Evolutionary conservation across 495 filamentous ascomycete genomes (phyloP), one percentile per base, ranked within the genome.

Genomic region (Chaetomium cochliodes): DNA sequence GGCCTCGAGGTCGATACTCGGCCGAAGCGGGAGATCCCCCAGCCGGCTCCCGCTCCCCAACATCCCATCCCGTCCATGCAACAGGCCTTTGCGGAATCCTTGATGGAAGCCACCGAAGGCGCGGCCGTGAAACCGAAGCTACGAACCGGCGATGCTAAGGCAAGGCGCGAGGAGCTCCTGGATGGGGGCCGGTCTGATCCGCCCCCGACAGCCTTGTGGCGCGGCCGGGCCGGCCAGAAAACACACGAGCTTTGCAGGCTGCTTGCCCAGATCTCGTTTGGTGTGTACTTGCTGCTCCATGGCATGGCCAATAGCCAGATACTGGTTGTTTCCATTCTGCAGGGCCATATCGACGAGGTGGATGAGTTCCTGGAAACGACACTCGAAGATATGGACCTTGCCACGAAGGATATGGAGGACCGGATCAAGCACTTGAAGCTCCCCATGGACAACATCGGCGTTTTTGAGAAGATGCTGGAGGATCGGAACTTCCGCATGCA

Each of bases 171-270:
- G 62, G 75, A 86, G 70, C 72, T 96, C 52, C 75, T 97, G 28
- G 88, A 91, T 62, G 84, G 82, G 52, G 79, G 82, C 42, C 80
- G 88, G 62, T 84, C 84, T 63, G 78, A 78, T 18, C 72, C 70
- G 11, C 81, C 90, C 2, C 87, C 88, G 71, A 86, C 85, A 15
- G 84, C 88, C 55, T 77, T 85, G 75, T 96, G 92, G 92, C 83
- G 86, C 60, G 84, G 89, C 72, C 85, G 85, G 62, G 79, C 86
- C 0, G 84, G 82, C 42, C 80, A 81, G 64, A 80, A 81, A 64
- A 87, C 90, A 69, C 94, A 98, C 77, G 90, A 93, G 63, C 80
- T 98, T 46, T 89, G 88, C 83, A 96, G 97, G 77, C 82, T 98
- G 58, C 84, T 93, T 70, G 88, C 94, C 9, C 94, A 98, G 72